Evolutionary conservation across 306 rosid species (phyloP).

Genomic region (Rubus idaeus): DNA sequence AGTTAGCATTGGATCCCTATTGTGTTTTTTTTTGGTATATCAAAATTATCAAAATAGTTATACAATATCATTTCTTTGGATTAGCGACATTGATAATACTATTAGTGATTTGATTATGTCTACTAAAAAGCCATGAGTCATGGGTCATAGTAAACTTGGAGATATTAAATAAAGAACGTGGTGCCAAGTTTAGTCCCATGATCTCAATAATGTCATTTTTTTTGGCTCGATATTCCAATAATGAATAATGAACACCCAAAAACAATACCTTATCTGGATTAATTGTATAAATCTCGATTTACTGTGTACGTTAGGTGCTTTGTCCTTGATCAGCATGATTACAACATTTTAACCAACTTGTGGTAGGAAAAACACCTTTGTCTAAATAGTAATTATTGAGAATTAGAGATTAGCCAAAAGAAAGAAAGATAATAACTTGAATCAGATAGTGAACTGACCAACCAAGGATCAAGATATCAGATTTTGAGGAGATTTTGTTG

Average conservation of each 20-base stretch:
- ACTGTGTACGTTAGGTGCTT: neutral
- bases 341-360: neutral
- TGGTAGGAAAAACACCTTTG: neutral
- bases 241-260: neutral
- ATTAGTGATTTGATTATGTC: neutral
- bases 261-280: neutral
- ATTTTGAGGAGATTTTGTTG: too few species aligned
- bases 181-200: slow-evolving; percentile 1
- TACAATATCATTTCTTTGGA: too few species aligned
- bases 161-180: neutral
- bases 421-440: neutral
- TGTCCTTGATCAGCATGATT: neutral
- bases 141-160: neutral
- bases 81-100: too few species aligned
- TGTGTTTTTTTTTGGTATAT: too few species aligned
- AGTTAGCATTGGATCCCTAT: too few species aligned
- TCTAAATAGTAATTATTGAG: neutral
- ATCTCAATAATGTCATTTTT: neutral
- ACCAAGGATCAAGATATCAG: too few species aligned
- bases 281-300: neutral
- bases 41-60: too few species aligned
- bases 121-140: neutral
- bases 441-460: neutral
- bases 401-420: neutral
- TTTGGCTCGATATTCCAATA: neutral